Base-by-base conservation (phyloP, 2,329 filamentous ascomycete species). In the Paracorniculantispora psalliotae region DNA sequence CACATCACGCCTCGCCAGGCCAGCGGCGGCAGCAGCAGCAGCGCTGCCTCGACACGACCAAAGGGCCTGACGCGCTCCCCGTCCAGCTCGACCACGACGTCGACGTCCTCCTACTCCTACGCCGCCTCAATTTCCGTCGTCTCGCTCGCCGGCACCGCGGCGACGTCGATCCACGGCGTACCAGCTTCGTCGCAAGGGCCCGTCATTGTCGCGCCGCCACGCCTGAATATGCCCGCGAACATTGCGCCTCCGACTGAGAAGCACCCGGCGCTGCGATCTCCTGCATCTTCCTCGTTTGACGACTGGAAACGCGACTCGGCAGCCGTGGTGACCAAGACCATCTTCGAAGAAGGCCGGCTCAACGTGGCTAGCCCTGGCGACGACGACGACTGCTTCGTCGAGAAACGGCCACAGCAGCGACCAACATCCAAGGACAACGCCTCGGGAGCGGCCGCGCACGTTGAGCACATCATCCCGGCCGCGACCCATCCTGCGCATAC, bases 221-320 rank as follows among this genome's bases (percentile, higher is more conserved):
- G 61, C 63, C 44, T 63, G 17, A 30, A 55, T 47, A 49, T 57
- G 19, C 67, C 70, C 19, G 63, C 73, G n/a, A n/a, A n/a, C 26
- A 63, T 79, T 35, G 68, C 76, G 41, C 77, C 77, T 43, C 79
- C 79, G 12, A 70, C 71, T 2, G 80, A 83, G 67, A 74, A 82
- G 67, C 81, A 84, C 63, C 81, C 81, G 21, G 78, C 81, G 17
- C 74, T 84, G 57, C 76, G 81, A 21, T 57, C 61, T 23, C 62
- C 69, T 13, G 66, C 37, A 4, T 70, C 25, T 63, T 64, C 46
- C 64, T 4, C 19, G 23, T 21, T 69, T 15, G 74, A 79, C 61
- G 72, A 74, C 61, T 75, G 75, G 68, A 85, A 82, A 69, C 76
- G 83, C 61, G 82, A 85, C 65, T 85, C 82, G 25, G 79, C 53